Evolutionary conservation across 2,329 filamentous ascomycete genomes (phyloP).

Genomic region (Exserohilum rostratum): DNA sequence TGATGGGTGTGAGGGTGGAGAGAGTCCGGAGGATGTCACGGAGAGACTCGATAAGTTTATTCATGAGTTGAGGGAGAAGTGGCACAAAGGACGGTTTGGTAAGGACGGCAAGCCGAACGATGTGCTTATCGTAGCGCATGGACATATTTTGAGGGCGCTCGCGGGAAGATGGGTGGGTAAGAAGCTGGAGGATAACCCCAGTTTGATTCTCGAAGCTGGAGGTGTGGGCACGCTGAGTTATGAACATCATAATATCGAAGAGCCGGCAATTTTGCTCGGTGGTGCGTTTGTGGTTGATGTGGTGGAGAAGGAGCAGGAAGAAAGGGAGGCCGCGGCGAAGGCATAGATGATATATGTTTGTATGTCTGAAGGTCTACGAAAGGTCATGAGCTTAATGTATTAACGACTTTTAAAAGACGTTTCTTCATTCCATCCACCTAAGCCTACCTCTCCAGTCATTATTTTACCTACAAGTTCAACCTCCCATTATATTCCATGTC

Average conservation of each 20-base stretch:
- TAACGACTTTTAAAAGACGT: no score
- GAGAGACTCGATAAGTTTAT: slow-evolving; percentile 77
- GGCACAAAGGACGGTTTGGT: slow-evolving; percentile 57
- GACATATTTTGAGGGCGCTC: slow-evolving; percentile 86
- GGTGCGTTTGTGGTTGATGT: slow-evolving; percentile 59
- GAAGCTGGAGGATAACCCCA: slow-evolving; percentile 74
- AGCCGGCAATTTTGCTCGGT: slow-evolving; percentile 59
- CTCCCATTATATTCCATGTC: no score
- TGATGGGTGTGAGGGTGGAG: slow-evolving; percentile 82
- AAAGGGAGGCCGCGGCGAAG: slow-evolving; percentile 17
- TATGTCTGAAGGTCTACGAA: no score
- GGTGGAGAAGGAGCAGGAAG: slow-evolving; percentile 49
- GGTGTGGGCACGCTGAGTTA: slow-evolving; percentile 60
- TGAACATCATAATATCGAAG: slow-evolving; percentile 56
- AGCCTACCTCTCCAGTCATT: no score
- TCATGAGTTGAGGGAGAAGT: slow-evolving; percentile 67
- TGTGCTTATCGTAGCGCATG: slow-evolving; percentile 83
- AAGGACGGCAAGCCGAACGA: slow-evolving; percentile 66
- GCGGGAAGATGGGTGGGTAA: slow-evolving; percentile 85
- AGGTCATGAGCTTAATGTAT: no score
- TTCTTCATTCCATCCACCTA: no score
- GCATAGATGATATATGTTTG: neutral
- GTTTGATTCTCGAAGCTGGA: slow-evolving; percentile 76
- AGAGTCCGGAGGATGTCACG: slow-evolving; percentile 77
- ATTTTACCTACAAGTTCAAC: no score